Conservation (phyloP, 164 flowering plant genomes). For the Magnolia officinalis region DNA sequence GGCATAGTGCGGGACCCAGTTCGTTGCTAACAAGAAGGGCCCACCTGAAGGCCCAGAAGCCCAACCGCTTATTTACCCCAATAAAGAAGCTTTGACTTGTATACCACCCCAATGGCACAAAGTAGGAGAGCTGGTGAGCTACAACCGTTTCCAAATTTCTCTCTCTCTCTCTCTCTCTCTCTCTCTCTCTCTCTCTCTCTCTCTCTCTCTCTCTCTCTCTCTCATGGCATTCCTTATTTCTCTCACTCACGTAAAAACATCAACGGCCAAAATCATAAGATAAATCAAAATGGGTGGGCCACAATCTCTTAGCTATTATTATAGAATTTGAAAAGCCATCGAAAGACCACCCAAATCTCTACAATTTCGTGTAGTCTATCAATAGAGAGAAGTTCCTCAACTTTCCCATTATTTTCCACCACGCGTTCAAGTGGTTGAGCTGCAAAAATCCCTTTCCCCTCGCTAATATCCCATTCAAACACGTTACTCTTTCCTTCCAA, state of each 20-base stretch:
- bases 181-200: slow-evolving; percentile 8
- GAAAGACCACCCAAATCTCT: background rate
- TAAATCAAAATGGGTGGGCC: background rate
- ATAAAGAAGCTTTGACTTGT: background rate
- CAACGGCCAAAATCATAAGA: background rate
- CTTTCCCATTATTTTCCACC: background rate
- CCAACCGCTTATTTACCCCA: background rate
- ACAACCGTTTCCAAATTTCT: background rate
- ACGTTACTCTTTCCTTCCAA: background rate
- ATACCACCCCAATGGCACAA: background rate
- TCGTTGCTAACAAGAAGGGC: too few species aligned
- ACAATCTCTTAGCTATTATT: background rate
- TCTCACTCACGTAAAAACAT: background rate
- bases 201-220: background rate
- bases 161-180: background rate
- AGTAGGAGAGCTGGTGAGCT: slow-evolving; percentile 8
- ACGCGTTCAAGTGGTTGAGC: slow-evolving; percentile 38
- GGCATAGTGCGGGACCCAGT: too few species aligned
- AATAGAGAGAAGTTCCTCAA: background rate
- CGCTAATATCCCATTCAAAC: background rate
- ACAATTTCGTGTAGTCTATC: slow-evolving; percentile 1
- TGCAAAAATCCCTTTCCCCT: slow-evolving; percentile 16
- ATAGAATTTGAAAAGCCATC: background rate
- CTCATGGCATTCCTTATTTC: background rate
- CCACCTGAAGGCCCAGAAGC: background rate